Percentiles rank a stretch among this genome's conserved stretches.
Evolutionary conservation across 1,284 basidiomycete species (phyloP).

Genomic region (Tylopilus sp.): DNA sequence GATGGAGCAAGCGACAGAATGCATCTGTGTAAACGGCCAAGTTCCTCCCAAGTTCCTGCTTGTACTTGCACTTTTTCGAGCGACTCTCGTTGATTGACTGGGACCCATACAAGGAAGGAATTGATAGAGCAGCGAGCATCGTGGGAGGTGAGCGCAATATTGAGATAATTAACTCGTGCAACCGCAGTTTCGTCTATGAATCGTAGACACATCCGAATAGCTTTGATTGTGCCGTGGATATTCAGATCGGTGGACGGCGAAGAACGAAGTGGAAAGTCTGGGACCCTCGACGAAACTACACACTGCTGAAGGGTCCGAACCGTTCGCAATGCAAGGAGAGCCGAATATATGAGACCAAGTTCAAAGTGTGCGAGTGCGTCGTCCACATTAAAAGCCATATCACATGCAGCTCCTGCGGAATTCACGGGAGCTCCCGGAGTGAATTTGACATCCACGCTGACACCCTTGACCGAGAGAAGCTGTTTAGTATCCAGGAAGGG

Average conservation of each 20-base stretch:
- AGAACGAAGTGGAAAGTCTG: conserved; percentile 10
- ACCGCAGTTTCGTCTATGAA: conserved; percentile 51
- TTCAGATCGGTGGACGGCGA: conserved; percentile 22
- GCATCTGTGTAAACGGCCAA: conserved; percentile 65
- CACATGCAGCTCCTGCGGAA: conserved; percentile 10
- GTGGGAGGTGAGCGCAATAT: conserved; percentile 20
- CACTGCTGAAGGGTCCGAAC: conserved; percentile 44
- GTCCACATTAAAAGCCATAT: conserved; percentile 28
- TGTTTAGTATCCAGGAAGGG: conserved; percentile 44
- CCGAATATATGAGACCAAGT: conserved; percentile 73
- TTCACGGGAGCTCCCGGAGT: conserved; percentile 21
- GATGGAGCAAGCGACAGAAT: conserved; percentile 41
- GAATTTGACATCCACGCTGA: conserved; percentile 41
- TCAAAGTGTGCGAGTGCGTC: conserved; percentile 52
- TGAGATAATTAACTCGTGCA: conserved; percentile 48
- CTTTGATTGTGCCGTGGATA: conserved; percentile 39
- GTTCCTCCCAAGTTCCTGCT: conserved; percentile 72
- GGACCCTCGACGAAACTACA: conserved; percentile 29
- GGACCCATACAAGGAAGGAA: conserved; percentile 48
- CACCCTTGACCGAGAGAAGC: conserved; percentile 46
- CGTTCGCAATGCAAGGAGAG: conserved; percentile 64
- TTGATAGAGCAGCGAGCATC: conserved; percentile 37
- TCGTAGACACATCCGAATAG: conserved; percentile 47
- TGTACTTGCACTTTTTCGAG: conserved; percentile 27
- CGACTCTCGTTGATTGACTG: conserved; percentile 30